A percentile compares a stretch with the other conserved stretches of the same genome.
Conservation (phyloP, 306 rosid genomes). For the Pterocarpus santalinus region DNA sequence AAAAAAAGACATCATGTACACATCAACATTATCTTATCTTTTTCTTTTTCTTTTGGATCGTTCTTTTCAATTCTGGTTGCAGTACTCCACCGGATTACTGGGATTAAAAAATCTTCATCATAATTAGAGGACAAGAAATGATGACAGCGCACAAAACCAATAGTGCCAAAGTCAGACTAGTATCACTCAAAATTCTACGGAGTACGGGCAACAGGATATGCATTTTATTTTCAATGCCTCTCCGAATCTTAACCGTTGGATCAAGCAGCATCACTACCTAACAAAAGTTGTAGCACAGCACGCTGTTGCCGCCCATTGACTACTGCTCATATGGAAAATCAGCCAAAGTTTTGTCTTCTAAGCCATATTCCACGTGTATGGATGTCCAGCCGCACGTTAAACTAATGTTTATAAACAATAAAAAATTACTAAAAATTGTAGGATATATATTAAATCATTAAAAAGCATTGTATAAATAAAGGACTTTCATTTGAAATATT, state of each 20-base stretch:
- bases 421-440: too few species aligned
- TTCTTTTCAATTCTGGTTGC: slow-evolving; percentile 8
- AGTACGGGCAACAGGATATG: not conserved
- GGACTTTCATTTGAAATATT: too few species aligned
- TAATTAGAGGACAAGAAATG: slow-evolving; percentile 1
- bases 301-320: not conserved
- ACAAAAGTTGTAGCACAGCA: slow-evolving; percentile 20
- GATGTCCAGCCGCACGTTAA: not conserved
- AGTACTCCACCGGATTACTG: not conserved
- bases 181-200: not conserved
- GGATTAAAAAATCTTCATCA: slow-evolving; percentile 30
- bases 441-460: too few species aligned
- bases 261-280: not conserved
- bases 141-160: not conserved
- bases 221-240: not conserved
- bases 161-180: not conserved
- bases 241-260: slow-evolving; percentile 31
- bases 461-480: too few species aligned
- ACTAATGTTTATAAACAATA: too few species aligned
- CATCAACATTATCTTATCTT: not conserved
- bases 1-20: not conserved
- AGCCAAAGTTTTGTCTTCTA: too few species aligned
- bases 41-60: not conserved
- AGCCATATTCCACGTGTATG: slow-evolving; percentile 27
- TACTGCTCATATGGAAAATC: not conserved